phyloP scores from a whole-genome alignment of 2,329 filamentous ascomycete genomes.

The Diaporthe destruens region DNA sequence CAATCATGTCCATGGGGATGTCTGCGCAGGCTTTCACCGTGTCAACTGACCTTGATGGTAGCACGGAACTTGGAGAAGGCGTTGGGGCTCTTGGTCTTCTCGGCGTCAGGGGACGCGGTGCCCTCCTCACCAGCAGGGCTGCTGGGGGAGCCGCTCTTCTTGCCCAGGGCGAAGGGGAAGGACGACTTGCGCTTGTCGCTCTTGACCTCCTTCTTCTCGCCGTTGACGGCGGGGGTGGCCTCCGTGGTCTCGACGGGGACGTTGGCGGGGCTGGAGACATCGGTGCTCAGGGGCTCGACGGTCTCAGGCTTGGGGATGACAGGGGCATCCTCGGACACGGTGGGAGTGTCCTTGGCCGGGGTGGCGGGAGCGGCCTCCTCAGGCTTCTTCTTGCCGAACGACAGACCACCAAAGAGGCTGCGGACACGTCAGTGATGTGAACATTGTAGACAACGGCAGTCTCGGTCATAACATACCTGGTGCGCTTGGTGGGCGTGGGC shows the following conservation, averaged over 20 bases:
- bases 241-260: constrained; percentile 63
- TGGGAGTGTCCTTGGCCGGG: constrained; percentile 59
- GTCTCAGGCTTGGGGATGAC: constrained; percentile 72
- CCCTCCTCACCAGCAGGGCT: constrained; percentile 69
- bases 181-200: constrained; percentile 85
- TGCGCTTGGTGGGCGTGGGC: constrained; percentile 65
- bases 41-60: constrained; percentile 60
- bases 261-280: constrained; percentile 63
- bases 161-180: constrained; percentile 78
- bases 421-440: constrained; percentile 41
- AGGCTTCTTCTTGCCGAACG: constrained; percentile 70
- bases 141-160: constrained; percentile 73
- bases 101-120: constrained; percentile 51
- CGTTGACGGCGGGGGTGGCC: constrained; percentile 59
- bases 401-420: constrained; percentile 68
- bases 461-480: constrained; percentile 56
- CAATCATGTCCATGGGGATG: background rate
- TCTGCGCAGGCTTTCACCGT: background rate
- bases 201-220: constrained; percentile 76
- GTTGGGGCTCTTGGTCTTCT: constrained; percentile 66
- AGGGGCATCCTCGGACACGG: constrained; percentile 65
- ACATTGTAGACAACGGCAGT: background rate
- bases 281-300: constrained; percentile 67
- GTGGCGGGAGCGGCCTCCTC: constrained; percentile 58
- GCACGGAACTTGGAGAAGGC: constrained; percentile 72